Conservation (phyloP, 805 yeast genomes). For the Myxozyma vanderwaltii region DNA sequence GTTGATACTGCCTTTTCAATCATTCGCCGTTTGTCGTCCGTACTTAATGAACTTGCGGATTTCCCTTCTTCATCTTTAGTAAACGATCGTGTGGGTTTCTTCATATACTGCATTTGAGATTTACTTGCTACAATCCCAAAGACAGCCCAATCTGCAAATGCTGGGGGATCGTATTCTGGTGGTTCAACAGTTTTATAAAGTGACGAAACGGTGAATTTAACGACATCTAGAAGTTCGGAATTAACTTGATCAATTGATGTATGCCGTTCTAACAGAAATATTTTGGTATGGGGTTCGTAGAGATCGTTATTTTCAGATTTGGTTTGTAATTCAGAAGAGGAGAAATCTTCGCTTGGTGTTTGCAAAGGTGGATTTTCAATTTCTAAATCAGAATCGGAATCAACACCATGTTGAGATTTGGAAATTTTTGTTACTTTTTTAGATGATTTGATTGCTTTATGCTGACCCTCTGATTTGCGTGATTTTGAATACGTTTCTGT, state of each 20-base stretch:
- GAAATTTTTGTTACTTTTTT: too few species aligned
- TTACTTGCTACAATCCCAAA: slow-evolving; percentile 69
- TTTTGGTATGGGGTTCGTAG: slow-evolving; percentile 11
- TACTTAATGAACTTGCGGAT: not conserved
- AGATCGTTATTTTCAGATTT: not conserved
- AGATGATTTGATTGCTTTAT: too few species aligned
- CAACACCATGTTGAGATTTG: not conserved
- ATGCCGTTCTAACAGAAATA: slow-evolving; percentile 45
- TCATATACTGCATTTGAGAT: slow-evolving; percentile 50
- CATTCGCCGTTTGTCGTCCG: not conserved
- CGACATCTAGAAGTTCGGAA: slow-evolving; percentile 50
- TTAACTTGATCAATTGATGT: slow-evolving; percentile 46
- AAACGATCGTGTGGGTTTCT: not conserved
- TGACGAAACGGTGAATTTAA: slow-evolving; percentile 59
- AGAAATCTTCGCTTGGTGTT: not conserved
- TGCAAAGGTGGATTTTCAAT: slow-evolving; percentile 3
- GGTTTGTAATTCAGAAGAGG: not conserved
- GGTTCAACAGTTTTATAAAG: slow-evolving; percentile 66
- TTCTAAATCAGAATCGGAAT: slow-evolving; percentile 15
- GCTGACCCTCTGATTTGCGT: not conserved
- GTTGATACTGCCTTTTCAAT: not conserved
- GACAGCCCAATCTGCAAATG: slow-evolving; percentile 74
- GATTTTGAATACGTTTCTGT: too few species aligned
- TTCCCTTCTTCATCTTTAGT: not conserved
- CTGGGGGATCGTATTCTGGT: slow-evolving; percentile 70